These are phyloP conservation scores for Rhizopogon roseolus DNA, from an alignment of 768 basidiomycete species.

Conservation along the genomic window DNA sequence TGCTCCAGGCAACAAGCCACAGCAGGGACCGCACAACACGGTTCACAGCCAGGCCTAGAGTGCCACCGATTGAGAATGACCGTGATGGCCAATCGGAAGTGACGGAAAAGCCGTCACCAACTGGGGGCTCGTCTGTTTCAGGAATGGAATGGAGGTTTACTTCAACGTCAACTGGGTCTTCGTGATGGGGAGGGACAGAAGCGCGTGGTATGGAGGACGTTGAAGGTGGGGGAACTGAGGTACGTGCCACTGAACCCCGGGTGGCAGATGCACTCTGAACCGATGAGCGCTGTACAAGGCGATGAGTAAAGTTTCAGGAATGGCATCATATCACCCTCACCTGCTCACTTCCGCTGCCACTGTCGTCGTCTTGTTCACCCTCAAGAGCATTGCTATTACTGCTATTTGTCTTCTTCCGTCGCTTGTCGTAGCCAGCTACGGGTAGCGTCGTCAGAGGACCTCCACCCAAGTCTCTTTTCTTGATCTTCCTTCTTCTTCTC, in stretches of 20 bases:
- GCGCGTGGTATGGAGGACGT: constrained; percentile 32
- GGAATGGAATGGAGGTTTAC: constrained; percentile 58
- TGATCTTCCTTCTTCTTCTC: constrained; percentile 46
- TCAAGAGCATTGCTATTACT: constrained; percentile 38
- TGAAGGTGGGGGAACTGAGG: constrained; percentile 33
- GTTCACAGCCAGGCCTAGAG: constrained; percentile 41
- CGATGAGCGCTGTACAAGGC: constrained; percentile 17
- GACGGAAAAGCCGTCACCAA: constrained; percentile 21
- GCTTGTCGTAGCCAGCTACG: constrained; percentile 60
- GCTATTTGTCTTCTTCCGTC: constrained; percentile 45
- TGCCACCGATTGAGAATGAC: constrained; percentile 41
- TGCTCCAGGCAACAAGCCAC: constrained; percentile 16
- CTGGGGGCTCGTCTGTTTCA: constrained; percentile 54
- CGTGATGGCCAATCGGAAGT: constrained; percentile 14
- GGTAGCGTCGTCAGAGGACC: constrained; percentile 66
- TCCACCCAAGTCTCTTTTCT: constrained; percentile 45
- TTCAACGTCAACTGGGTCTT: constrained; percentile 36
- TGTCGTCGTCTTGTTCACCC: constrained; percentile 48
- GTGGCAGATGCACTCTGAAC: constrained; percentile 28
- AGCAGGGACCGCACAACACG: constrained; percentile 24
- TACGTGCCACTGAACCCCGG: constrained; percentile 26
- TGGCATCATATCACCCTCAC: constrained; percentile 22
- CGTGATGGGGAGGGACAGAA: constrained; percentile 38
- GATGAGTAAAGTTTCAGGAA: constrained; percentile 17
- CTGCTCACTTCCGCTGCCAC: constrained; percentile 34